Evolutionary conservation across 148 eudicot genomes (phyloP).

Genomic region (Drosera capensis): DNA sequence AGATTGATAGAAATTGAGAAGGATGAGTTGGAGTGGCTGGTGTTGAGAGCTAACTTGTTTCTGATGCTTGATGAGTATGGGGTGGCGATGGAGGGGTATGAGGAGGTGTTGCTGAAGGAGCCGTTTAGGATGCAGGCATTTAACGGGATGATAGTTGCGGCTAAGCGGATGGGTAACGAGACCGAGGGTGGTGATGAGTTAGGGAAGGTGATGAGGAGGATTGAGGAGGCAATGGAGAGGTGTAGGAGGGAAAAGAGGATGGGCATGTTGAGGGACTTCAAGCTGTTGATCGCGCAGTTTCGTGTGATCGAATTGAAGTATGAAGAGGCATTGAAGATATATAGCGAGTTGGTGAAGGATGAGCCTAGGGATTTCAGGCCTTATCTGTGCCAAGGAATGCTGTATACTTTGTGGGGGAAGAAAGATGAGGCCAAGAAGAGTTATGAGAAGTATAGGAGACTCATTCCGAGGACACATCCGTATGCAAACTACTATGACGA

Average conservation of each 20-base stretch:
- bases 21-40: slow-evolving; percentile 40
- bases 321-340: slow-evolving; percentile 59
- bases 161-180: slow-evolving; percentile 40
- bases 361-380: slow-evolving; percentile 82
- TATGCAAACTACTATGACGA: slow-evolving; percentile 67
- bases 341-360: slow-evolving; percentile 60
- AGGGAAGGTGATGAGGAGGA: slow-evolving; percentile 25
- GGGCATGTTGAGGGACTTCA: slow-evolving; percentile 54
- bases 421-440: slow-evolving; percentile 51
- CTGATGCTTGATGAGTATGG: slow-evolving; percentile 30
- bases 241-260: slow-evolving; percentile 43
- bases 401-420: slow-evolving; percentile 64
- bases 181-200: slow-evolving; percentile 16
- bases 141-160: slow-evolving; percentile 62
- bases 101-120: slow-evolving; percentile 34
- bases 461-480: slow-evolving; percentile 67
- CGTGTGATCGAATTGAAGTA: slow-evolving; percentile 52
- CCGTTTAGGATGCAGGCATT: slow-evolving; percentile 56
- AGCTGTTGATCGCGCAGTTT: slow-evolving; percentile 64
- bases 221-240: slow-evolving; percentile 31
- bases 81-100: slow-evolving; percentile 39
- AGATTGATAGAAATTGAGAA: slow-evolving; percentile 44
- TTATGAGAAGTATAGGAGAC: slow-evolving; percentile 60
- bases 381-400: slow-evolving; percentile 81
- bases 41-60: slow-evolving; percentile 47